These are phyloP conservation scores for Fusarium verticillioides DNA, from an alignment of 2,329 filamentous ascomycete species.

Conservation along the genomic window DNA sequence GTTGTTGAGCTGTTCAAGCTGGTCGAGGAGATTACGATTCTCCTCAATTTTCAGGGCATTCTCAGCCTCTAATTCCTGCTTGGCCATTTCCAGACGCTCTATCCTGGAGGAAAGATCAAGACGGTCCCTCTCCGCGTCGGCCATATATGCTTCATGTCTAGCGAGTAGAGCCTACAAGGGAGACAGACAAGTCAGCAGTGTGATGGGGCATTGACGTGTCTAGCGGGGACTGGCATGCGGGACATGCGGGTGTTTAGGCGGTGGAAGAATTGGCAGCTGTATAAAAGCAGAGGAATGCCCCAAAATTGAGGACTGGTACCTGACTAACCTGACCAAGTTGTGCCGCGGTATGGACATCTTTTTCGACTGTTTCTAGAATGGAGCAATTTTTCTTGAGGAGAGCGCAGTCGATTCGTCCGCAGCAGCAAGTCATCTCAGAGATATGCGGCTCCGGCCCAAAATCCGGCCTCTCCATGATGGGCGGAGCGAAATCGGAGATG, in stretches of 20 bases:
- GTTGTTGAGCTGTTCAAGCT: slow-evolving; percentile 85
- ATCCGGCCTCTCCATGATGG: slow-evolving; percentile 43
- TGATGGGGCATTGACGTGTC: slow-evolving; percentile 26
- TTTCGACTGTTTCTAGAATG: slow-evolving; percentile 83
- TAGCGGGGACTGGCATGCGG: slow-evolving; percentile 41
- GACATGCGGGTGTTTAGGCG: slow-evolving; percentile 13
- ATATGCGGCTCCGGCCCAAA: slow-evolving; percentile 39
- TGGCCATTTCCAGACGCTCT: slow-evolving; percentile 78
- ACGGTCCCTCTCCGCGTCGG: slow-evolving; percentile 88
- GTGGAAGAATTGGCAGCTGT: slow-evolving; percentile 6
- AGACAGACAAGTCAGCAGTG: slow-evolving; percentile 72
- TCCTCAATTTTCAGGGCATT: slow-evolving; percentile 85
- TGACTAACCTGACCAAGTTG: slow-evolving; percentile 88
- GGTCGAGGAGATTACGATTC: slow-evolving; percentile 82
- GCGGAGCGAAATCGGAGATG: slow-evolving; percentile 31
- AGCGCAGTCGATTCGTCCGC: slow-evolving; percentile 81
- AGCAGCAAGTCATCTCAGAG: slow-evolving; percentile 77
- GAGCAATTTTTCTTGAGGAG: slow-evolving; percentile 84
- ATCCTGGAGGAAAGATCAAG: slow-evolving; percentile 77
- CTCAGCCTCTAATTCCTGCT: slow-evolving; percentile 76
- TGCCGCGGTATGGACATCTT: slow-evolving; percentile 87
- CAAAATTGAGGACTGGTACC: slow-evolving; percentile 38
- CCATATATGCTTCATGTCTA: slow-evolving; percentile 94
- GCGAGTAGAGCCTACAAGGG: slow-evolving; percentile 84
- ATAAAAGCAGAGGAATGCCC: slow-evolving; percentile 38